Evolutionary conservation across 192 early-diverging fungal genomes (phyloP).

Genomic region (Gigaspora rosea): DNA sequence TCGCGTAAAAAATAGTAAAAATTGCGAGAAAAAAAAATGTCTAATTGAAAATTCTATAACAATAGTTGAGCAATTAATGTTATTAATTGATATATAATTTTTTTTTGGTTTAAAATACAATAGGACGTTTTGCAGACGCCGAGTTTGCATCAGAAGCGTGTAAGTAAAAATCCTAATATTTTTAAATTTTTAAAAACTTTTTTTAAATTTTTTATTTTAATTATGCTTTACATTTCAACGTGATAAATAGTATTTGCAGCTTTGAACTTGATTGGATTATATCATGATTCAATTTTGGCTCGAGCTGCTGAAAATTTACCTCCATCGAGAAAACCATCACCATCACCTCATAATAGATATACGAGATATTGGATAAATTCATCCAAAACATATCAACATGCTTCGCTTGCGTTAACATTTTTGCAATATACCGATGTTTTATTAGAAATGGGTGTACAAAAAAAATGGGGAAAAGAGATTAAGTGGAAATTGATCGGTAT

Average conservation of each 20-base stretch:
- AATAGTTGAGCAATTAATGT: too few species aligned
- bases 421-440: slow-evolving; percentile 75
- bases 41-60: not conserved
- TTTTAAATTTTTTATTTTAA: not conserved
- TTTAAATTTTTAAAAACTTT: not conserved
- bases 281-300: slow-evolving; percentile 83
- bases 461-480: slow-evolving; percentile 59
- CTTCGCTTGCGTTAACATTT: slow-evolving; percentile 66
- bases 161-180: slow-evolving; percentile 29
- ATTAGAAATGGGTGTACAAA: slow-evolving; percentile 75
- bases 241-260: slow-evolving; percentile 68
- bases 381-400: slow-evolving; percentile 50
- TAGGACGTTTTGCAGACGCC: slow-evolving; percentile 89
- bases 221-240: not conserved
- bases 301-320: slow-evolving; percentile 47
- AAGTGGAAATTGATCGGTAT: slow-evolving; percentile 62
- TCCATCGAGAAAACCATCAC: slow-evolving; percentile 42
- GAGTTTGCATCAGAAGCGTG: slow-evolving; percentile 89
- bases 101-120: not conserved
- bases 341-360: slow-evolving; percentile 71
- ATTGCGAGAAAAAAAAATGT: too few species aligned
- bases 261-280: slow-evolving; percentile 77
- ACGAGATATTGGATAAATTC: slow-evolving; percentile 59
- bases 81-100: too few species aligned
- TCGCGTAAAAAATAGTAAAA: not conserved